Conservation (phyloP, 1,284 basidiomycete species). For the Papiliotrema flavescens region DNA sequence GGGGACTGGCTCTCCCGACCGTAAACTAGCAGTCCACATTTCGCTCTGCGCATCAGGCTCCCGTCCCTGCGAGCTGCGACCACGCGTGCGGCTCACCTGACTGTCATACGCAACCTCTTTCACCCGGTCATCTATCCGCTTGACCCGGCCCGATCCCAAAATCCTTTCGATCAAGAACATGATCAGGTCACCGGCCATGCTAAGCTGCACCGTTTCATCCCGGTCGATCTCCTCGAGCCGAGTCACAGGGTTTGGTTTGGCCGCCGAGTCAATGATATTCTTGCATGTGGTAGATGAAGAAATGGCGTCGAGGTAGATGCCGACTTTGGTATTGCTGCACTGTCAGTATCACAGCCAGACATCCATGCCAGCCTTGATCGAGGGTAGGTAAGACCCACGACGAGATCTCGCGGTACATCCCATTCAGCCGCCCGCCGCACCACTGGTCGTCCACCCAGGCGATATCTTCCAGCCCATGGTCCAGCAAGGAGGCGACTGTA, state of each 20-base stretch:
- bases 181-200: conserved; percentile 20
- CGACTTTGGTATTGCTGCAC: conserved; percentile 26
- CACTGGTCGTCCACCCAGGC: conserved; percentile 21
- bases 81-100: too few species aligned
- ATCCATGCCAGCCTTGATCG: background rate
- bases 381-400: conserved; percentile 16
- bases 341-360: background rate
- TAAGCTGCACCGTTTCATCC: conserved; percentile 21
- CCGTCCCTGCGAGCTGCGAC: background rate
- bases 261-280: conserved; percentile 10
- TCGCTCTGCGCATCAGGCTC: background rate
- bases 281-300: conserved; percentile 15
- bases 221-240: conserved; percentile 10
- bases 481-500: conserved; percentile 14
- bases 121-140: conserved; percentile 10
- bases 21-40: background rate
- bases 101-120: background rate
- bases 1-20: background rate
- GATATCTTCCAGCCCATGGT: conserved; percentile 11
- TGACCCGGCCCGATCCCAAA: conserved; percentile 5
- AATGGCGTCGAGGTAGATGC: conserved; percentile 26
- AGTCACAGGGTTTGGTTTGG: conserved; percentile 17
- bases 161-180: conserved; percentile 13
- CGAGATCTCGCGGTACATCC: conserved; percentile 28
- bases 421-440: conserved; percentile 22